Conservation (phyloP, 129 eudicot genomes). For the Rutidosis leptorrhynchoides region DNA sequence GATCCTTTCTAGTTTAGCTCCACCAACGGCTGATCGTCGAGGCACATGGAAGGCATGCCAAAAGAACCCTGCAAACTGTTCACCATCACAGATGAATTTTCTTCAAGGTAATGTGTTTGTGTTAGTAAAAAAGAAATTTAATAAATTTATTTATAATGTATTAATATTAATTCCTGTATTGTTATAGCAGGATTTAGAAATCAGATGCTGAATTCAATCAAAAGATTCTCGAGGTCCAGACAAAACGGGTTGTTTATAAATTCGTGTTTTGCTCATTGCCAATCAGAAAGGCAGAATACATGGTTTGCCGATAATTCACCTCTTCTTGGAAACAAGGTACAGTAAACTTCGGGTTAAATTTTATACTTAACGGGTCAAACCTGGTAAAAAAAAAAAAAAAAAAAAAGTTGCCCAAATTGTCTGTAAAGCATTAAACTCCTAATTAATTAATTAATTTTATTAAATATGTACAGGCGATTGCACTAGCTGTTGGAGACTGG, state of each 20-base stretch:
- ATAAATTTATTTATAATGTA: not conserved
- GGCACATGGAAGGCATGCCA: conserved; percentile 67
- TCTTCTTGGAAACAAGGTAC: conserved; percentile 66
- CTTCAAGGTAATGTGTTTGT: conserved; percentile 55
- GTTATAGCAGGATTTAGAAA: conserved; percentile 60
- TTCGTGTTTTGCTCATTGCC: conserved; percentile 95
- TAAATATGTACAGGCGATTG: conserved; percentile 54
- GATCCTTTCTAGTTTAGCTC: conserved; percentile 80
- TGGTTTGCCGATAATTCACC: conserved; percentile 84
- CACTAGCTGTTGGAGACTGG: conserved; percentile 88
- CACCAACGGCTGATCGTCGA: conserved; percentile 69
- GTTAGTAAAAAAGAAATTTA: not conserved
- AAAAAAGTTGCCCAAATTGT: not conserved
- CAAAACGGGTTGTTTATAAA: conserved; percentile 80
- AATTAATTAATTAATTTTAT: too few species aligned
- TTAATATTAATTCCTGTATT: not conserved
- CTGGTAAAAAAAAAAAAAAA: too few species aligned
- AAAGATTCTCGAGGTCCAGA: conserved; percentile 45
- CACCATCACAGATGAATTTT: conserved; percentile 62
- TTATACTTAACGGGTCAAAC: not conserved
- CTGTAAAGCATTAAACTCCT: not conserved
- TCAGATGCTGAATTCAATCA: conserved; percentile 58
- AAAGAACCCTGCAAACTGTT: conserved; percentile 50
- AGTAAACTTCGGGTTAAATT: not conserved
- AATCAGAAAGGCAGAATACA: conserved; percentile 82